Evolutionary conservation across 2,329 filamentous ascomycete genomes (phyloP).

Genomic region (Fusarium ambrosium): DNA sequence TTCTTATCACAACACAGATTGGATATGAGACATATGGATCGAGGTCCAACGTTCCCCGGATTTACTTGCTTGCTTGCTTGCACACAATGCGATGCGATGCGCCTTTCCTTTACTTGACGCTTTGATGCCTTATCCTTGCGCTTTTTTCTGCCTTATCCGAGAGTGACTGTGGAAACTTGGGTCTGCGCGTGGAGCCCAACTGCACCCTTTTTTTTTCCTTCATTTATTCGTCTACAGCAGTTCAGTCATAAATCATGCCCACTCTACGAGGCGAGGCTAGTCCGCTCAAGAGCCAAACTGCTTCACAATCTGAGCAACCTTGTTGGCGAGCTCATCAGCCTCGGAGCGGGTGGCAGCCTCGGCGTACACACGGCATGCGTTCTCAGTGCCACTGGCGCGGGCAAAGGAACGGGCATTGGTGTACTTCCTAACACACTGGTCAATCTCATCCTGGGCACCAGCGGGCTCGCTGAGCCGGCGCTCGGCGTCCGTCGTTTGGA

Average conservation of each 20-base stretch:
- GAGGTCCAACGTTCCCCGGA: constrained; percentile 8
- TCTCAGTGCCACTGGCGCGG: constrained; percentile 93
- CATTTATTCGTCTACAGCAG: constrained; percentile 27
- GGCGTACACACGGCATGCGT: constrained; percentile 95
- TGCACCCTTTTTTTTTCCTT: constrained; percentile 7
- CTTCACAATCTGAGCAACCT: constrained; percentile 82
- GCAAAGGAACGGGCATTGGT: constrained; percentile 91
- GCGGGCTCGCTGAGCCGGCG: constrained; percentile 83
- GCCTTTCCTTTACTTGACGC: not conserved
- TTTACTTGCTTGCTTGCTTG: not conserved
- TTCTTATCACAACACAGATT: not conserved
- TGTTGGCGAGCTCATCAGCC: constrained; percentile 89
- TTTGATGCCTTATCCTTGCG: constrained; percentile 32
- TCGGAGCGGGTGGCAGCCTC: constrained; percentile 92
- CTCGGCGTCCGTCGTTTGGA: constrained; percentile 93
- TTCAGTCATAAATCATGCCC: constrained; percentile 17
- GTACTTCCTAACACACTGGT: constrained; percentile 90
- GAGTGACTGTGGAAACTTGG: not conserved
- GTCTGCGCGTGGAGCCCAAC: not conserved
- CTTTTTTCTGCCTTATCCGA: constrained; percentile 20
- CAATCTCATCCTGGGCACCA: constrained; percentile 87
- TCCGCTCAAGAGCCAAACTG: constrained; percentile 59
- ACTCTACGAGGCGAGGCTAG: not conserved
- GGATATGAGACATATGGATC: not conserved
- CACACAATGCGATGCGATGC: not conserved